Evolutionary conservation across 2,329 filamentous ascomycete species (phyloP), one percentile per base, ranked within the genome.

Genomic region (Paecilomyces sp.): DNA sequence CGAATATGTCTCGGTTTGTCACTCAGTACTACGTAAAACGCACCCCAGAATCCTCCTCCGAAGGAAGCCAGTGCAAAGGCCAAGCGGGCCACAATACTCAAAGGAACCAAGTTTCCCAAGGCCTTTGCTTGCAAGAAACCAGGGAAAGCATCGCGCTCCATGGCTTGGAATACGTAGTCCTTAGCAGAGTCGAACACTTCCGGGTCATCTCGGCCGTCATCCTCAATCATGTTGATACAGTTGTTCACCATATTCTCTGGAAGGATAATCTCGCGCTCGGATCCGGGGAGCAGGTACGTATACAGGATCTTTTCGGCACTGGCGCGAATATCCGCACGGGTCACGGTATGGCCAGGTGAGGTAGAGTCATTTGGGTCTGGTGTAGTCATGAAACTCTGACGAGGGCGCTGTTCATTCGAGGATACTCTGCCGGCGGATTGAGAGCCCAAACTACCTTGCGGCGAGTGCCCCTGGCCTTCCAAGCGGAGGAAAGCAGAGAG

Each of bases 261-360:
- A 5, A 99, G 84, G 54, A 92, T 92, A 66, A 99, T 97, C 76
- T 99, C 94, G 66, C 95, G 87, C 78, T 99, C 94, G 0, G 94
- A 91, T n/a, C 92, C 92, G 0, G 92, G 92, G 1, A 99, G 85
- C 5, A 99, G 82, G 72, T 94, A 99, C 1, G 93, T 97, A 78
- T 97, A 99, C n/a, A 99, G 83, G 56, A 99, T 97, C 82, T 96
- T 97, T 79, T 97, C 94, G 0, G 95, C 95, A 2, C 91, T 96
- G 9, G 92, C 89, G 60, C 92, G 86, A 66, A 99, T 92, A 70
- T 99, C 94, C 63, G 91, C 86, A 64, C 94, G 85, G n/a, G 88
- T 85, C 52, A 97, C 91, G 0, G 88, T 89, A 70, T 95, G 90
- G 3, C 86, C 85, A 0, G 91, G 91, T 12, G 92, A 96, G 70